Percentiles rank a stretch among this genome's conserved stretches.
phyloP scores from a whole-genome alignment of 352 stramenopile species.

The Globisporangium emineosum region DNA sequence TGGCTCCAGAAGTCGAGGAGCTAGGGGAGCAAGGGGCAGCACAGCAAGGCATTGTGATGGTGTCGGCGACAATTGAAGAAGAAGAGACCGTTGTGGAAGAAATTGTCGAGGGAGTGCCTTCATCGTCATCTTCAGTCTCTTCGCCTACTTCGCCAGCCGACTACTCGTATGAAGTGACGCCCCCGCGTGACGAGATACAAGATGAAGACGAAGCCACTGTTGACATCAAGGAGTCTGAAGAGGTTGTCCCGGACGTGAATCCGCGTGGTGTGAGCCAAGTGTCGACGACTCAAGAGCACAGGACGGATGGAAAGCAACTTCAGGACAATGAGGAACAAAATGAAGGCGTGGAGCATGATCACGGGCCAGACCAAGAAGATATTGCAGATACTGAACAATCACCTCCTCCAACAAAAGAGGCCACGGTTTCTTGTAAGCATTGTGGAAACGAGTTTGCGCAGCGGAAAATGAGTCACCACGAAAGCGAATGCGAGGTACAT shows the following conservation, averaged over 20 bases:
- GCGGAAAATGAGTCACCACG: not conserved
- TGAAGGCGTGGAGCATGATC: not conserved
- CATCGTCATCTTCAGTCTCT: not conserved
- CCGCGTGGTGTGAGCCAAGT: not conserved
- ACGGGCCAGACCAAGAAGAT: not conserved
- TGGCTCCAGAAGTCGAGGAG: too few species aligned
- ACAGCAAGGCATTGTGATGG: not conserved
- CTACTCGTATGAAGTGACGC: not conserved
- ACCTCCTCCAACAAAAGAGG: not conserved
- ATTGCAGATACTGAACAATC: not conserved
- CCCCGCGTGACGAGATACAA: not conserved
- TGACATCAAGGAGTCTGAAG: not conserved
- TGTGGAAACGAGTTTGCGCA: not conserved
- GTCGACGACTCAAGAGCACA: not conserved
- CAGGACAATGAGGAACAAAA: not conserved
- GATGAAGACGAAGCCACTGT: not conserved
- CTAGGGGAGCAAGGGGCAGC: not conserved
- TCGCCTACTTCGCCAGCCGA: not conserved
- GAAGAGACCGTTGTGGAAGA: not conserved
- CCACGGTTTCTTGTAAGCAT: conserved; percentile 1
- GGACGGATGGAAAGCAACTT: not conserved
- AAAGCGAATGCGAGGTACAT: conserved; percentile 1
- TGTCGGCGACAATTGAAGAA: not conserved
- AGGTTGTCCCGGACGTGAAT: not conserved
- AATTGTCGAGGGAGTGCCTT: not conserved